Evolutionary conservation across 192 early-diverging fungal genomes (phyloP), one percentile per base, ranked within the genome.

Genomic region (Umbelopsis sp.): DNA sequence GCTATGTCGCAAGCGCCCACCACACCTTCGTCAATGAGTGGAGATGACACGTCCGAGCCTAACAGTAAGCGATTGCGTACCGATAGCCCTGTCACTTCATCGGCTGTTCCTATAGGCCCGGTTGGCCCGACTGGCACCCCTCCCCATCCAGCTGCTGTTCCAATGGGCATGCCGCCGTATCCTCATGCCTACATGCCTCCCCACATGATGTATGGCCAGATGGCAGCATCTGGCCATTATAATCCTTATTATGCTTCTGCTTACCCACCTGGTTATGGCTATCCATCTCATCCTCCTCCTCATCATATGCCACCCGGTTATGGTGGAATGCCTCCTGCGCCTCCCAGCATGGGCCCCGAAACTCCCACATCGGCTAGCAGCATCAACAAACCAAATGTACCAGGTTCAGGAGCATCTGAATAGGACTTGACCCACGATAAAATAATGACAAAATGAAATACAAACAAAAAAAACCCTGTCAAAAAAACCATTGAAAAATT

Each of bases 121-220:
- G 48, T 21, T 49, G 20, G 18, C 48, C 18, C 48, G 15, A 49
- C 48, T 49, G 48, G 55, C 15, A 61, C 55, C 27, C 55, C 55
- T 18, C 55, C 55, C 5, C 55, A 61, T 61, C 55, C 30, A 41
- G 5, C 37, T 13, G 55, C 55, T 35, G 33, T 61, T 25, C 55
- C 25, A n/a, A 33, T 61, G 25, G 55, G 55, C 2, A 15, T 61
- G 16, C 55, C 55, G 35, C 55, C 55, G 1, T 61, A 61, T 61
- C 55, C 27, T 37, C 55, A 25, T 35, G 55, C 55, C 2, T 61
- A 61, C 18, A 35, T 61, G 30, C 27, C 55, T 35, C 55, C 27
- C 1, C 55, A 61, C 16, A 61, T 61, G 55, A 61, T 61, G 55
- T 61, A 61, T 33, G 55, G 55, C 12, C 55, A 61, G 16, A n/a